Evolutionary conservation across 352 stramenopile species (phyloP), one percentile per base, ranked within the genome.

Genomic region (Globisporangium apiculatum): DNA sequence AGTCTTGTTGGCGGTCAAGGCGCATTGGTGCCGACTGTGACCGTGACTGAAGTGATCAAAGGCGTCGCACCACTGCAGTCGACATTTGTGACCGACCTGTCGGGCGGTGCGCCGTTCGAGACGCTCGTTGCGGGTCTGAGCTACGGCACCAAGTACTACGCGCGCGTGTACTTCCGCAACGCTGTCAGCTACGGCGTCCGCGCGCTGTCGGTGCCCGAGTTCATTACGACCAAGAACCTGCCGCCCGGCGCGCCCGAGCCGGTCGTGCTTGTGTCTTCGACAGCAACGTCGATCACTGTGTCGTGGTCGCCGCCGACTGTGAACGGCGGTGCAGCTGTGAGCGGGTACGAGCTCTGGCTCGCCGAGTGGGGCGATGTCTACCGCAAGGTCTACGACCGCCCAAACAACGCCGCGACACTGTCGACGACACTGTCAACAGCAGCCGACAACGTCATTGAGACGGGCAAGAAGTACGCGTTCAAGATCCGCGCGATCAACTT

Each of bases 331-430:
- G 85, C 87, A 15, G 54, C 66, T n/a, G 87, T 98, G 49, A 97
- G 84, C 18, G 95, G 96, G 7, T 99, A 98, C 64, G 83, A 98
- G 57, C 68, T 99, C 35, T 98, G 86, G 87, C 93, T 98, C 57
- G 93, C 97, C n/a, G 89, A 97, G 52, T 98, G 95, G 94, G 93
- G 91, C 1, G 79, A 86, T 24, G 72, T 83, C 10, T 89, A 88
- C 40, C 68, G 75, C 14, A 88, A 98, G 56, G 87, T 98, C 18
- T 99, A 98, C 64, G 93, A 99, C 62, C 96, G 95, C 4, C 85
- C 85, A 1, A 97, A 96, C 43, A 81, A 96, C 46, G 73, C 83
- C 2, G 42, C 62, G 55, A 86, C 83, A 0, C 55, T 74, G 11
- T 66, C 75, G 38, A 95, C 86, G 3, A 95, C 81, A 15, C 61